These are phyloP conservation scores for Saturnispora kantuleensis DNA, from an alignment of 805 yeast genomes.

Conservation along the genomic window DNA sequence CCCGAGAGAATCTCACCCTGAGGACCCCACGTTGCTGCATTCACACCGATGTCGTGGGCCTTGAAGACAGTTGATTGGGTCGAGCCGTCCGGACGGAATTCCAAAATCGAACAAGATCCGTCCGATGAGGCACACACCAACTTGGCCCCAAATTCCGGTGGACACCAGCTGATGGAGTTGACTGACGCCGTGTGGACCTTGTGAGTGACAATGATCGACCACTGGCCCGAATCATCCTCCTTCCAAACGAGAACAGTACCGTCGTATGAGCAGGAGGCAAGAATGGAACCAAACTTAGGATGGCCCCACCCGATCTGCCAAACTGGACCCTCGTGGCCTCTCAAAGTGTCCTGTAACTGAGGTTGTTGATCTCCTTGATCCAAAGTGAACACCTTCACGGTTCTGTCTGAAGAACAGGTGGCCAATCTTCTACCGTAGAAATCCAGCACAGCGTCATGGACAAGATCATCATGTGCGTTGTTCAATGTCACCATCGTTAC, in stretches of 20 bases:
- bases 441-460: constrained; percentile 95
- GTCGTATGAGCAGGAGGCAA: constrained; percentile 93
- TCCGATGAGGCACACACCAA: constrained; percentile 87
- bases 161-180: constrained; percentile 93
- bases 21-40: constrained; percentile 94
- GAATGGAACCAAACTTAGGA: constrained; percentile 90
- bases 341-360: constrained; percentile 72
- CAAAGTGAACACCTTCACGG: constrained; percentile 88
- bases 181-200: constrained; percentile 88
- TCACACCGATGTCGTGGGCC: constrained; percentile 92
- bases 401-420: constrained; percentile 91
- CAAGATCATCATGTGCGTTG: constrained; percentile 85
- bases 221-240: constrained; percentile 69
- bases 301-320: constrained; percentile 99
- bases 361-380: constrained; percentile 63
- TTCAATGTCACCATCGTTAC: constrained; percentile 60
- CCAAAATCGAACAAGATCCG: constrained; percentile 84
- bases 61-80: constrained; percentile 50
- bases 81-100: constrained; percentile 83
- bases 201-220: constrained; percentile 84
- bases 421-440: constrained; percentile 95
- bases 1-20: constrained; percentile 67
- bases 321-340: constrained; percentile 96
- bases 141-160: constrained; percentile 91
- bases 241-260: constrained; percentile 94